Base-by-base conservation (phyloP, 2,329 filamentous ascomycete species). In the Aspergillus brunneoviolaceus region DNA sequence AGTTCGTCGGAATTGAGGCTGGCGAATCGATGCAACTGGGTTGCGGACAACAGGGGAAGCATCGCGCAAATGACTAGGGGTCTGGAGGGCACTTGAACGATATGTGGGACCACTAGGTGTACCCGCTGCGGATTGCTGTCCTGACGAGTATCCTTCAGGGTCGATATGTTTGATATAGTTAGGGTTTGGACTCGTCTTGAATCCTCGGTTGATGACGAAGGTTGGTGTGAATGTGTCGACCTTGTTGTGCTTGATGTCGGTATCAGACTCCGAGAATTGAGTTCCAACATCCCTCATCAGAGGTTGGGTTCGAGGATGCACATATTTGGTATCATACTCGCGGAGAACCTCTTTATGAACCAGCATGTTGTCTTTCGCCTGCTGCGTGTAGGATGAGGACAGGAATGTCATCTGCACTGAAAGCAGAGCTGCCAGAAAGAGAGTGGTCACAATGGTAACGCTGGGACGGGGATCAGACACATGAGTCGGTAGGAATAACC, bases 281-380 rank as follows among this genome's bases (percentile, higher is more conserved):
- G 90, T 95, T 5, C 87, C 90, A 1, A 94, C 92, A 69, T 89
- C 85, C 65, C 88, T 81, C 65, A 96, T 90, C 5, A 90, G 81
- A 7, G 89, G 90, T 67, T 96, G 90, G n/a, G 96, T 85, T 11
- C 88, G 85, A 2, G 95, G 95, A 70, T 96, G 92, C 1, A 99
- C 95, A 71, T 89, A 97, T 79, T 99, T 99, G 67, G 87, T 91
- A 72, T 98, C 92, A 72, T 99, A 99, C 77, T 99, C 95, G 73
- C 92, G 89, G 77, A 98, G 83, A 5, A 98, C 94, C 76, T 98
- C 91, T 68, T 89, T 92, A 67, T 96, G 92, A 60, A 99, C 89
- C 51, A 97, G 84, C 2, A 87, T 83, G 2, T 86, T 86, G 74
- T 99, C 95, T 72, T 92, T 96, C 62, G 86, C 86, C 74, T 98